Base-by-base conservation (phyloP, 768 basidiomycete species). In the Omphalotus guepiniiformis region DNA sequence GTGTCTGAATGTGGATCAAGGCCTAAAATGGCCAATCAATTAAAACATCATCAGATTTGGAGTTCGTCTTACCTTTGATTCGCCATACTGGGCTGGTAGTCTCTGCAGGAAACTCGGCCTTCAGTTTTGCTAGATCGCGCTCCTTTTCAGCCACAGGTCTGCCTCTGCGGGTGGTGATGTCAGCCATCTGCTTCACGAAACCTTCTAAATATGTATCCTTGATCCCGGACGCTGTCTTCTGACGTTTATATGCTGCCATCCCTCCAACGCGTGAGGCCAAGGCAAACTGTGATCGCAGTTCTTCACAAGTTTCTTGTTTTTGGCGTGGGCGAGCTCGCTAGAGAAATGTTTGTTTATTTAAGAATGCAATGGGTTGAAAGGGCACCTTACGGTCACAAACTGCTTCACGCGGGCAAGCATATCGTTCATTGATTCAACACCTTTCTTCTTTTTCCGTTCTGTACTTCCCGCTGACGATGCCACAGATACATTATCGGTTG, bases 61-160 rank as follows among this genome's bases (percentile, higher is more conserved):
- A 32, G n/a, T 32, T n/a, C 23, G 18, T 9, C 27, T n/a, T 43
- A 53, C 57, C 59, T 49, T 50, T 51, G 28, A 66, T 59, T 1
- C 53, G 39, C 55, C 67, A 69, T 0, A 72, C 63, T 1, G 71
- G 69, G 54, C 65, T 72, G 1, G 54, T 58, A 4, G 54, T 56
- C 2, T 64, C 42, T 1, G 45, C n/a, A 0, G 63, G 59, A 28
- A 65, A 49, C 1, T 23, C 34, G 15, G 9, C 9, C 11, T 54
- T 8, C 8, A 49, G 26, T 2, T 18, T 42, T 21, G 53, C 46
- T 6, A 62, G 35, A 7, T 39, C 52, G 9, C 22, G 43, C 38
- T 65, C 49, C 42, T 61, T 59, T 6, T 38, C 6, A 1, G 11
- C n/a, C 6, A 44, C 37, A 1, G 22, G 42, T 1, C 52, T 51